These are phyloP conservation scores for Clavispora fructus DNA, from an alignment of 805 yeast genomes.

Conservation along the genomic window DNA sequence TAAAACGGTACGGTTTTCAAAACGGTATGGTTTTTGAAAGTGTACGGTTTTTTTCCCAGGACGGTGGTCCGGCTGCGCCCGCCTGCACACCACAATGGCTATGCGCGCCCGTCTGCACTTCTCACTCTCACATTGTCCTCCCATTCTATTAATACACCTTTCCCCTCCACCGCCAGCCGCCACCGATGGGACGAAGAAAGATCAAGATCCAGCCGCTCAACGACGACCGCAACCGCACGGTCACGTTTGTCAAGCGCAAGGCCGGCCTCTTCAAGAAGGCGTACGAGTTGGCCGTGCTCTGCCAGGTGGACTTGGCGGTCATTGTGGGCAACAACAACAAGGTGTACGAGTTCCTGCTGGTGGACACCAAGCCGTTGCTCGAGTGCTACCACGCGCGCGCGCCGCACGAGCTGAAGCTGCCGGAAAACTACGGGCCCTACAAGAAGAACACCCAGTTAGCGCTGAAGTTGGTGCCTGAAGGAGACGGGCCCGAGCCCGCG, in stretches of 20 bases:
- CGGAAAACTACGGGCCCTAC: conserved; percentile 63
- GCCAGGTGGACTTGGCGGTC: conserved; percentile 91
- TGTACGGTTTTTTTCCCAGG: no score
- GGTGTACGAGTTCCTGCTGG: conserved; percentile 78
- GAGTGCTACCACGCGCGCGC: conserved; percentile 18
- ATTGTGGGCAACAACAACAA: conserved; percentile 80
- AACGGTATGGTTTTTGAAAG: no score
- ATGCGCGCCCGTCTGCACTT: not conserved
- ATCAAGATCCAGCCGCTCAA: conserved; percentile 86
- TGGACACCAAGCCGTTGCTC: conserved; percentile 42
- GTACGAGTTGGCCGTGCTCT: conserved; percentile 79
- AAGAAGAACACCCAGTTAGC: conserved; percentile 30
- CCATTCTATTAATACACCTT: not conserved
- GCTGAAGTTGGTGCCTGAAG: conserved; percentile 9
- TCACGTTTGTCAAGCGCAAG: conserved; percentile 88
- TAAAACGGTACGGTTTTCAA: no score
- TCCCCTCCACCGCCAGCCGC: not conserved
- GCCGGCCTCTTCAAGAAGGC: conserved; percentile 91
- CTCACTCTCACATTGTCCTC: not conserved
- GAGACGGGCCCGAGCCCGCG: conserved; percentile 13
- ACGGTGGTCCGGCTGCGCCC: not conserved
- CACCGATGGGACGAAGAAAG: conserved; percentile 89
- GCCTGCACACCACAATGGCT: not conserved
- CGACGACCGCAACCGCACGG: conserved; percentile 82
- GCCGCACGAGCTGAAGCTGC: conserved; percentile 58